These are phyloP conservation scores for Lipomyces starkeyi DNA, from an alignment of 805 yeast species.

Conservation along the genomic window DNA sequence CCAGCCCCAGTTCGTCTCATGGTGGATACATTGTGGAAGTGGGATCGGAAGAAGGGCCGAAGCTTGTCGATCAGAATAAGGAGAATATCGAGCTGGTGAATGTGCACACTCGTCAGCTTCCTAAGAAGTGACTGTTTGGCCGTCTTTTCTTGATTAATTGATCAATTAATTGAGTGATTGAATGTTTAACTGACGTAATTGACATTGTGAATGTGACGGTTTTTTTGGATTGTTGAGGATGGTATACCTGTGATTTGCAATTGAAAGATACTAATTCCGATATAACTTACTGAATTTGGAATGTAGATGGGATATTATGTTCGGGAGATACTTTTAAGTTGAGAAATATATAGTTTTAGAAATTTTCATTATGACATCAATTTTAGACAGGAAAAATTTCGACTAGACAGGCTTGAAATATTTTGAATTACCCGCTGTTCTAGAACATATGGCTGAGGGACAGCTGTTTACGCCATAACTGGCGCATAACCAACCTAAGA, in stretches of 20 bases:
- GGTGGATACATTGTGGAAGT: background rate
- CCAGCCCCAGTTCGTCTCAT: background rate
- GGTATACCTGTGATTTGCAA: background rate
- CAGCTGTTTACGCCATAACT: background rate
- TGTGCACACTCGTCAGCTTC: background rate
- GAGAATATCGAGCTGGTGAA: background rate
- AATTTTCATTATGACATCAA: too few species aligned
- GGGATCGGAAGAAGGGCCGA: background rate
- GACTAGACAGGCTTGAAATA: too few species aligned
- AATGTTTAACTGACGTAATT: background rate
- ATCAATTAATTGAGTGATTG: background rate
- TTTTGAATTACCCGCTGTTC: too few species aligned
- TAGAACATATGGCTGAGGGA: background rate
- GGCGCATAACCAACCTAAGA: background rate
- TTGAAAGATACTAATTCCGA: too few species aligned
- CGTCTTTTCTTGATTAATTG: background rate
- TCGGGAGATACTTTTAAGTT: background rate
- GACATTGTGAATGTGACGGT: background rate
- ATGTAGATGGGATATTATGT: background rate
- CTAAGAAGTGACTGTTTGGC: background rate
- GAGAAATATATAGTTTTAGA: background rate
- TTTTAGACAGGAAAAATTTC: too few species aligned
- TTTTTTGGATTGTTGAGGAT: background rate
- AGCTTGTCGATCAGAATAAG: background rate
- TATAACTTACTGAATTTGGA: background rate